Evolutionary conservation across 345 rosid genomes (phyloP), one percentile per base, ranked within the genome.

Genomic region (Rubroshorea leprosula): DNA sequence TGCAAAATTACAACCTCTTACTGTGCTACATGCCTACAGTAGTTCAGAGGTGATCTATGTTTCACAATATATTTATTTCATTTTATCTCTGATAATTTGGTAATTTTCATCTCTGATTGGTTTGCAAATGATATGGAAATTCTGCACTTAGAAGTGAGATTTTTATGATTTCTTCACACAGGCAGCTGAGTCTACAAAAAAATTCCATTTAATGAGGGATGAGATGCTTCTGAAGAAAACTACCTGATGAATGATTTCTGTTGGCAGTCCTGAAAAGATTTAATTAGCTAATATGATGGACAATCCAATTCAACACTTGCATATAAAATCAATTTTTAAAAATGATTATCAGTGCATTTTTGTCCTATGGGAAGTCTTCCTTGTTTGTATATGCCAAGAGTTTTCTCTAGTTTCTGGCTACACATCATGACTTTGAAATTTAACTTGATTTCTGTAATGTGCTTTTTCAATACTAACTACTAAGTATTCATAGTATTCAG

Each of bases 21-120:
- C 92, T 51, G 89, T 85, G 73, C 92, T 94, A 64, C 92, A 83
- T 68, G 99, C 99, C 60, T 90, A 71, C 73, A 75, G 78, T 67
- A 81, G 77, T 82, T 87, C 96, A 35, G 95, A 94, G 99, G 99
- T 93, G 24, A 47, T 57, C 64, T 55, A 48, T 48, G 35, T 58
- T 73, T 56, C 55, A 45, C 12, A 6, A 35, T 15, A 3, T 51
- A 41, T 48, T 14, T 38, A n/a, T n/a, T n/a, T n/a, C n/a, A 35
- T 1, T 8, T 35, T 2, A 35, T 35, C 41, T 35, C 41, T 35
- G 5, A 35, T 1, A 10, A 35, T 35, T 6, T 35, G 41, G 6
- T 35, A 13, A 35, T 35, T 35, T 2, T 13, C 12, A 13, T 35
- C 41, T 35, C 11, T 35, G 41, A 35, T 35, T 35, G 12, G 41